Conservation (phyloP, 1,139 yeast species). For the Kodamaea alishanica region DNA sequence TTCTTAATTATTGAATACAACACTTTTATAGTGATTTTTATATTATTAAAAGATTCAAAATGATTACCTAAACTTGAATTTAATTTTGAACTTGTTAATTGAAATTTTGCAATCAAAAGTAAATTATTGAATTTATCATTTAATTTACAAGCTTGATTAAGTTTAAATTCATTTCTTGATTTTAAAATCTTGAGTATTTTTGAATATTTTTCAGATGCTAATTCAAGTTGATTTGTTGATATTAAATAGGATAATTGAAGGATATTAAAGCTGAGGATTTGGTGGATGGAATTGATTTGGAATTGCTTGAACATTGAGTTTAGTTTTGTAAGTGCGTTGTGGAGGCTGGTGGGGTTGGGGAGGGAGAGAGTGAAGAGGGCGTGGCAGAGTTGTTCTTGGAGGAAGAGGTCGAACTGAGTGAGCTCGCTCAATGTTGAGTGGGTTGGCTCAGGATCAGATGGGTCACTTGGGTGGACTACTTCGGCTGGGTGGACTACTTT, state of each 20-base stretch:
- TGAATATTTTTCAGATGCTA: conserved; percentile 22
- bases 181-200: conserved; percentile 23
- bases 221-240: conserved; percentile 11
- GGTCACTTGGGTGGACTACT: too few relatives aligned
- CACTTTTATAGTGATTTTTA: conserved; percentile 40
- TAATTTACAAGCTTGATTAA: conserved; percentile 19
- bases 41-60: conserved; percentile 25
- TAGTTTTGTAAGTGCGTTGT: conserved; percentile 14
- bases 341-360: not conserved
- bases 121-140: conserved; percentile 30
- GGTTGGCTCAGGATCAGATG: too few relatives aligned
- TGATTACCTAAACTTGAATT: conserved; percentile 15
- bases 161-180: conserved; percentile 29
- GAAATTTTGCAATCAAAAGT: conserved; percentile 34
- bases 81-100: conserved; percentile 25
- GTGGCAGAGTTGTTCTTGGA: conserved; percentile 15
- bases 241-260: conserved; percentile 29
- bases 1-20: conserved; percentile 41
- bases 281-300: conserved; percentile 8
- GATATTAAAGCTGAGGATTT: conserved; percentile 20
- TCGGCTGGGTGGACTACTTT: too few relatives aligned
- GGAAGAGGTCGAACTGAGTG: conserved; percentile 3
- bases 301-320: conserved; percentile 15
- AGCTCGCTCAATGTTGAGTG: too few relatives aligned
- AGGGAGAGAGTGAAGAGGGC: conserved; percentile 4